Base-by-base conservation (phyloP, 352 stramenopile species). In the Blastocystis sp. region DNA sequence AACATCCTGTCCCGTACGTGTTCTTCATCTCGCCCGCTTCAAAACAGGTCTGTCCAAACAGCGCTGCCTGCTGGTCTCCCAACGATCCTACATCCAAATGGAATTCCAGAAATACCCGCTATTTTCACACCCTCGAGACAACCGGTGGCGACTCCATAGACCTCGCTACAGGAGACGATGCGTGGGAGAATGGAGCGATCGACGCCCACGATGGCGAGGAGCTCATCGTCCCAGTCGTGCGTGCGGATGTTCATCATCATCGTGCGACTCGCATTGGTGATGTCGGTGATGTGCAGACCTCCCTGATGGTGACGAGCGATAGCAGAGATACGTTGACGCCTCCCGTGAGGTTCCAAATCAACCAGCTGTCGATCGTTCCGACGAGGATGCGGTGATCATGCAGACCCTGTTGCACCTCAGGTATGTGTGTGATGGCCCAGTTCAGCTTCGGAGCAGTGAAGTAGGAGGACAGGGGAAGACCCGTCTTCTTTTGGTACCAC, bases 1-100 rank as follows among this genome's bases (percentile, higher is more conserved):
- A 99, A 88, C 96, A 96, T 54, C 97, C 97, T 55, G 97, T 99
- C 53, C 97, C 97, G 92, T 98, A 99, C 45, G 97, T 99, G 92
- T 97, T 98, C 92, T 99, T 99, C 62, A 95, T 96, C 90, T 98
- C 93, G 41, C 97, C 96, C 0, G 92, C 91, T 47, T 92, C 91
- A 92, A 98, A 98, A 89, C 96, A 98, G 61, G 94, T 95, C 92
- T 99, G 96, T 61, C 96, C 96, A 87, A 99, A 98, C 39, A 98
- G 91, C 41, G 97, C 96, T 1, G 96, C 95, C 89, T 98, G 95
- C 91, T 98, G 96, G 92, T 98, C 96, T 13, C 96, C 97, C 6
- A 99, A 91, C 39, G 77, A 88, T 37, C 29, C 62, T 70, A 70
- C 9, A 20, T 53, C 29, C 29, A 9, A 70, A 70, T 9, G 20